Evolutionary conservation across 2,329 filamentous ascomycete genomes (phyloP).

Genomic region (Xylaria sp.): DNA sequence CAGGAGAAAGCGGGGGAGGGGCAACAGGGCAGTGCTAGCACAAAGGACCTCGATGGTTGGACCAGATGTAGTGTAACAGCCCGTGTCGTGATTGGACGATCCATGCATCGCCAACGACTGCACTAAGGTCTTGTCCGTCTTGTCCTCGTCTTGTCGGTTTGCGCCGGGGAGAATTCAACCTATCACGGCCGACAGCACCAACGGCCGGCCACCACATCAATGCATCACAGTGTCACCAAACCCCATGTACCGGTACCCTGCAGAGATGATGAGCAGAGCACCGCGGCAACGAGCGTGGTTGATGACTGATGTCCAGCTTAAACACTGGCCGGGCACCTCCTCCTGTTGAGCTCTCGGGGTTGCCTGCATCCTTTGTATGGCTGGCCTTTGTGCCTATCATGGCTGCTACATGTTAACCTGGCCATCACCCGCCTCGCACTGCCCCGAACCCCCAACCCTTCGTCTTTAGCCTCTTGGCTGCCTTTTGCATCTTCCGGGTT

Average conservation of each 20-base stretch:
- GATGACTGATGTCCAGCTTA: conserved; percentile 12
- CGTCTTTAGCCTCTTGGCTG: conserved; percentile 22
- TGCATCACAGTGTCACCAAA: conserved; percentile 26
- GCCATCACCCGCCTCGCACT: conserved; percentile 22
- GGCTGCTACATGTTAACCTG: no score
- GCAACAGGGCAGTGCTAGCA: conserved; percentile 12
- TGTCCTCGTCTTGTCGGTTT: not conserved
- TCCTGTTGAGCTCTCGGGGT: conserved; percentile 1
- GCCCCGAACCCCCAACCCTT: conserved; percentile 24
- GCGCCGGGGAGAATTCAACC: conserved; percentile 12
- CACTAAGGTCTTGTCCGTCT: not conserved
- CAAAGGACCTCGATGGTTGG: conserved; percentile 5
- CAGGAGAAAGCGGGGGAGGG: conserved; percentile 31
- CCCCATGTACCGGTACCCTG: conserved; percentile 9
- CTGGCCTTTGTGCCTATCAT: no score
- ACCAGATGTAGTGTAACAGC: conserved; percentile 11
- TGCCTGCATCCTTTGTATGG: conserved; percentile 7
- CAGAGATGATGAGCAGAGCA: conserved; percentile 20
- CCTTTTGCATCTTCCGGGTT: not conserved
- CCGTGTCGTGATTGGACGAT: conserved; percentile 18
- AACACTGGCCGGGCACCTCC: not conserved
- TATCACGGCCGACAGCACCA: conserved; percentile 19
- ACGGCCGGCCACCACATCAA: conserved; percentile 15
- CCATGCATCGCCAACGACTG: conserved; percentile 6
- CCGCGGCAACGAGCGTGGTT: not conserved